These are phyloP conservation scores for Dioscorea dumetorum DNA, from an alignment of 106 monocot genomes.

Conservation along the genomic window DNA sequence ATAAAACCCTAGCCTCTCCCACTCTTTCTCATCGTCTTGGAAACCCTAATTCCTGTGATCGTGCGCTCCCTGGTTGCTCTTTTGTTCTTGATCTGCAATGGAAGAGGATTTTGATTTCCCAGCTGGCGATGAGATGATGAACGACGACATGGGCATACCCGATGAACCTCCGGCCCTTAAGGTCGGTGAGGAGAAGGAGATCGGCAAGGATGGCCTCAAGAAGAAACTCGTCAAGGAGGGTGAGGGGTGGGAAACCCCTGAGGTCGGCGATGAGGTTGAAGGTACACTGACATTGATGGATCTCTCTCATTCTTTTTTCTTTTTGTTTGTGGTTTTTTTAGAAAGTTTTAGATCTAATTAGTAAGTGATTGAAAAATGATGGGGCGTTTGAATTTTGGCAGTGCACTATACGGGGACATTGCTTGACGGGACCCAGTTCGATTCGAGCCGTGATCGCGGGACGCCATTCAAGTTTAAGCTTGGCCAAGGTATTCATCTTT, in stretches of 20 bases:
- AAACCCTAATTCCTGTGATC: background rate
- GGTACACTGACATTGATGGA: constrained; percentile 24
- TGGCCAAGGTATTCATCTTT: constrained; percentile 51
- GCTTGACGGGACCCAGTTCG: constrained; percentile 87
- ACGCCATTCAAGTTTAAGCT: constrained; percentile 81
- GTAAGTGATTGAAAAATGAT: background rate
- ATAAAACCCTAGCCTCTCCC: no score
- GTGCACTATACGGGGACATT: constrained; percentile 92
- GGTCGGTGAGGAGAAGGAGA: constrained; percentile 94
- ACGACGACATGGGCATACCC: constrained; percentile 29
- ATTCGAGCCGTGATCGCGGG: constrained; percentile 82
- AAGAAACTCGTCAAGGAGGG: constrained; percentile 92
- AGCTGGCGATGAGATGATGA: constrained; percentile 25
- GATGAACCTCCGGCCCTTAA: constrained; percentile 30
- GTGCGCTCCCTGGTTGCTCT: background rate
- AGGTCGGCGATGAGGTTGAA: constrained; percentile 84
- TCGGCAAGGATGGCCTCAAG: constrained; percentile 77
- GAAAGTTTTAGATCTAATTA: no score
- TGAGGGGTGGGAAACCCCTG: constrained; percentile 77
- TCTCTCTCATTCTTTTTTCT: no score
- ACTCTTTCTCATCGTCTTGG: background rate
- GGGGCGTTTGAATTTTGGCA: constrained; percentile 6
- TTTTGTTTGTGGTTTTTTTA: no score
- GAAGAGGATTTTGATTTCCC: constrained; percentile 73
- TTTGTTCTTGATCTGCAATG: constrained; percentile 11